Evolutionary conservation across 2,329 filamentous ascomycete genomes (phyloP).

Genomic region (Fusarium euwallaceae): DNA sequence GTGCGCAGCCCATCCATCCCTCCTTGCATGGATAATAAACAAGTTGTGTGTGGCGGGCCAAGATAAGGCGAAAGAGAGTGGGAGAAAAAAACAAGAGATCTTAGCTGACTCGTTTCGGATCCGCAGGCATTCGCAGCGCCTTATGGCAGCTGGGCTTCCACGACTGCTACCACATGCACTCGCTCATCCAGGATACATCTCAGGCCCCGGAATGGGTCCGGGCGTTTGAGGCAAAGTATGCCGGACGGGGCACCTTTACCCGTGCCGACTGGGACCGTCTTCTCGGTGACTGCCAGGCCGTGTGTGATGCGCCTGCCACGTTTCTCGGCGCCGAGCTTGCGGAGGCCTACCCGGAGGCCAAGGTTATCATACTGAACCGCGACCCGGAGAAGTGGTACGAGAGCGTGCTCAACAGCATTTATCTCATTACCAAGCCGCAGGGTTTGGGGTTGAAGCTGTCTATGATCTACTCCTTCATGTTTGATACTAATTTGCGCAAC

Average conservation of each 20-base stretch:
- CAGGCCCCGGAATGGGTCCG: conserved; percentile 49
- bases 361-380: conserved; percentile 56
- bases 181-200: conserved; percentile 44
- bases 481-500: conserved; percentile 45
- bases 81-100: conserved; percentile 1
- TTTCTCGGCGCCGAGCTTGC: conserved; percentile 60
- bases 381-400: conserved; percentile 54
- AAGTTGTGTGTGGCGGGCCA: not conserved
- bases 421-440: conserved; percentile 45
- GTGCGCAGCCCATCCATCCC: not conserved
- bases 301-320: conserved; percentile 67
- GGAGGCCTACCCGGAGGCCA: conserved; percentile 51
- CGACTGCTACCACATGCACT: conserved; percentile 55
- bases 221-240: conserved; percentile 52
- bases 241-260: conserved; percentile 48
- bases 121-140: conserved; percentile 51
- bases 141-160: conserved; percentile 53
- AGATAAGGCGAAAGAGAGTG: not conserved
- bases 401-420: conserved; percentile 47
- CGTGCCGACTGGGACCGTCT: conserved; percentile 61
- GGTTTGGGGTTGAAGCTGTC: conserved; percentile 42
- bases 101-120: conserved; percentile 17
- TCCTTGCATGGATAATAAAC: conserved; percentile 3
- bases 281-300: conserved; percentile 62
- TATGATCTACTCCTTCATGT: conserved; percentile 47